Evolutionary conservation across 2,329 filamentous ascomycete genomes (phyloP).

Genomic region (Cadophora malorum): DNA sequence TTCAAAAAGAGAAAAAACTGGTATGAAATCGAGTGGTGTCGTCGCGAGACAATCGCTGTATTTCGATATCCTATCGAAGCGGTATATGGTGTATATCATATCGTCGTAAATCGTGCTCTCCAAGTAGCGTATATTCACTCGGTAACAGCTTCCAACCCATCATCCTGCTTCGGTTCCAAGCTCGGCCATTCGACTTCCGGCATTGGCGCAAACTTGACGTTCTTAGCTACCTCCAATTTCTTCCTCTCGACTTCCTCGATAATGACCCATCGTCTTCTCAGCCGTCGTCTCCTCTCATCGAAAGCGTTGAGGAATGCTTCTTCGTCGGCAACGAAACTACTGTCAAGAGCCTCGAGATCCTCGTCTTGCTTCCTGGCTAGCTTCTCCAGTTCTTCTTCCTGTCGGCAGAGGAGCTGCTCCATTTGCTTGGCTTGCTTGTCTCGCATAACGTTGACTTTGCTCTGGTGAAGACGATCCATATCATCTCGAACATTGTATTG

Average conservation of each 20-base stretch:
- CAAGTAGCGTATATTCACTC: conserved; percentile 29
- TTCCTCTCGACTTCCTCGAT: conserved; percentile 59
- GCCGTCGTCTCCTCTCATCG: conserved; percentile 50
- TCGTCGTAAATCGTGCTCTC: background rate
- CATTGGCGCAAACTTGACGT: conserved; percentile 52
- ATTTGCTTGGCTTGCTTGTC: conserved; percentile 67
- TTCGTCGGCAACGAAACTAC: conserved; percentile 57
- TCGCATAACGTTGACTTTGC: conserved; percentile 69
- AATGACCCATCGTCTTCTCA: conserved; percentile 59
- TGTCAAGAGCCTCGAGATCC: conserved; percentile 57
- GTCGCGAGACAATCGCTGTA: conserved; percentile 7
- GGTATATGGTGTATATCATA: conserved; percentile 7
- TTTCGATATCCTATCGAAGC: conserved; percentile 3
- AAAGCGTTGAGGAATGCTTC: conserved; percentile 55
- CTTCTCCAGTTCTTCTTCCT: conserved; percentile 57
- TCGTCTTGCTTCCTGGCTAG: conserved; percentile 54
- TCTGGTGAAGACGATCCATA: conserved; percentile 63
- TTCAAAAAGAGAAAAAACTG: background rate
- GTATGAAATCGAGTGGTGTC: background rate
- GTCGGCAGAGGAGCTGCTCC: conserved; percentile 62
- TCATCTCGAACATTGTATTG: conserved; percentile 66
- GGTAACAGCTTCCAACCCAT: conserved; percentile 33
- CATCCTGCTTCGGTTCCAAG: conserved; percentile 24
- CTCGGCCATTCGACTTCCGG: conserved; percentile 51
- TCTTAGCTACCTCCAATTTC: conserved; percentile 56